Evolutionary conservation across 2,329 filamentous ascomycete species (phyloP).

Genomic region (Colletotrichum sp.): DNA sequence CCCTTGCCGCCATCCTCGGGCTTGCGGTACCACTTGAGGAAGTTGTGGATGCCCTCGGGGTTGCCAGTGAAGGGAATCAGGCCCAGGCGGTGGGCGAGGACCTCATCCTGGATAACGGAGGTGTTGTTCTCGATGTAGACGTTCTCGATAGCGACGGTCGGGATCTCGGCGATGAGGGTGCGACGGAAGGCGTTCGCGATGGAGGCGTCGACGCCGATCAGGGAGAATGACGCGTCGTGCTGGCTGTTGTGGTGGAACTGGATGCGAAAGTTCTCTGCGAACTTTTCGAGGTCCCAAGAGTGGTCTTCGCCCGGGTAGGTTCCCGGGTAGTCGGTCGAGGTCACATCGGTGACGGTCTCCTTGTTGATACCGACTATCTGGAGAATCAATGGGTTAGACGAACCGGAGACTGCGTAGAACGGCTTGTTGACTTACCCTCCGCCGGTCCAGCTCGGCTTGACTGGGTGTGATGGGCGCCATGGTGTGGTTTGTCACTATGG

Average conservation of each 20-base stretch:
- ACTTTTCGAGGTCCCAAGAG: constrained; percentile 77
- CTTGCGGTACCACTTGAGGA: constrained; percentile 83
- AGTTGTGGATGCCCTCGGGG: constrained; percentile 75
- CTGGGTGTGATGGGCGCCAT: constrained; percentile 53
- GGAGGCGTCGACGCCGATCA: constrained; percentile 89
- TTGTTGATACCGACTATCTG: constrained; percentile 86
- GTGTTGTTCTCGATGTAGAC: constrained; percentile 97
- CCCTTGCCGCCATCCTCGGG: constrained; percentile 67
- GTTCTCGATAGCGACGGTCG: constrained; percentile 90
- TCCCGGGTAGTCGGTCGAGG: constrained; percentile 89
- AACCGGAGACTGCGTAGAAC: not conserved
- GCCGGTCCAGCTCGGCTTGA: constrained; percentile 62
- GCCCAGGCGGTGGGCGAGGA: constrained; percentile 87
- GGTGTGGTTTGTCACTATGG: constrained; percentile 21
- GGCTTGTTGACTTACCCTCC: constrained; percentile 56
- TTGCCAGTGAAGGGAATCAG: constrained; percentile 88
- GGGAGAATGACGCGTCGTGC: constrained; percentile 83
- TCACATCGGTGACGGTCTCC: constrained; percentile 89
- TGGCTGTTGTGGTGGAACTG: constrained; percentile 84
- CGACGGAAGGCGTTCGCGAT: constrained; percentile 97
- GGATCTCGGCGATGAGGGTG: constrained; percentile 93
- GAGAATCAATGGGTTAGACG: not conserved
- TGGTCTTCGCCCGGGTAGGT: constrained; percentile 90
- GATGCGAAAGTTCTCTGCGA: constrained; percentile 73
- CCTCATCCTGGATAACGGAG: constrained; percentile 96